Base-by-base conservation (phyloP, 306 rosid genomes). In the Vigna nakashimae region DNA sequence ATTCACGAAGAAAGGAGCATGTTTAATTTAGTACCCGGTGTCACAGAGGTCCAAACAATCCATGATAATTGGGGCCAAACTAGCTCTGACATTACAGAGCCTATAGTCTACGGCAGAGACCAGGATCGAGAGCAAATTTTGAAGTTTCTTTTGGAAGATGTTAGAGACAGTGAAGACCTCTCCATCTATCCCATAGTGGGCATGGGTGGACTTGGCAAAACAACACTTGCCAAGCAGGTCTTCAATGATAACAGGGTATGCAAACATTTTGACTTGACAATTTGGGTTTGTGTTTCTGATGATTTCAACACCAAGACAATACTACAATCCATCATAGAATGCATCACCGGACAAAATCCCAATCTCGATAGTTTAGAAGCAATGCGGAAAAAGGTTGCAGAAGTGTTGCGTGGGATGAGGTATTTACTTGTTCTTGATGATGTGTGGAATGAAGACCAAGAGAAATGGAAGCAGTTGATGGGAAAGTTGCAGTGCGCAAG, bases 381-480 rank as follows among this genome's bases (percentile, higher is more conserved):
- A 7, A 2, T 56, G 71, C 76, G 34, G 18, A 80, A 7, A 1
- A 10, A 18, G 17, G 66, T 28, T 17, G 82, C 20, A 16, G 66
- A 79, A 5, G 3, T 55, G 50, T 32, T 87, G 32, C 38, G 6
- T 1, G 18, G 53, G 10, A 78, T 64, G 22, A 83, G 49, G 56
- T 81, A 65, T 53, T 60, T 81, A 15, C 64, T 84, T 42, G 82
- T 84, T 69, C 71, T 86, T 1, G 87, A 86, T 13, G 90, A 79
- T n/a, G 77, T 87, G 26, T 84, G 49, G 49, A 43, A 75, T 22
- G 73, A 81, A 7, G 73, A 82, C 24, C 63, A 22, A 8, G 63
- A 12, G 0, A n/a, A 72, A 45, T 87, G 86, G 88, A 59, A 36
- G 6, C 7, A 45, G 28, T 16, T 87, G 65, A 87, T 43, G 42